These are phyloP conservation scores for Eucalyptus polybractea DNA, from an alignment of 345 rosid species.

Conservation along the genomic window DNA sequence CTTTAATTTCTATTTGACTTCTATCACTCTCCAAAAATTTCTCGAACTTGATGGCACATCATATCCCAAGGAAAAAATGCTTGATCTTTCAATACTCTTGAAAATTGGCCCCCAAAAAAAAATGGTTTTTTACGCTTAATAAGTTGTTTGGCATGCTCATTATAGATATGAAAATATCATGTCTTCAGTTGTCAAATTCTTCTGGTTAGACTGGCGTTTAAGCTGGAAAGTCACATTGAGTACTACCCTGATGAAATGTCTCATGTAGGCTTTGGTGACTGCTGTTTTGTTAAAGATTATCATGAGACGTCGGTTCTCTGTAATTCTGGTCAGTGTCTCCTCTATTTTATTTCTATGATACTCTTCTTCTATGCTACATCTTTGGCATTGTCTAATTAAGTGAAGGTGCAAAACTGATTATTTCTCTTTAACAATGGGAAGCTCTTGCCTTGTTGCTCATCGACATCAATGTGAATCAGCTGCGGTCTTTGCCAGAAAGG, in stretches of 20 bases:
- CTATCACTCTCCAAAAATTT: neutral
- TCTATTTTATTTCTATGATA: neutral
- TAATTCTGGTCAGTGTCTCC: conserved; percentile 44
- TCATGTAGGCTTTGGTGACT: conserved; percentile 70
- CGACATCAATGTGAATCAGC: conserved; percentile 80
- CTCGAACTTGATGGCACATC: neutral
- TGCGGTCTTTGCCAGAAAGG: conserved; percentile 74
- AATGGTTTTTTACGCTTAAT: neutral
- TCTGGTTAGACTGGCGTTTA: neutral
- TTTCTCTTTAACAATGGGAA: conserved; percentile 56
- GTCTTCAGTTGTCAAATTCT: neutral
- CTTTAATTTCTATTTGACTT: neutral
- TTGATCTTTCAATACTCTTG: neutral
- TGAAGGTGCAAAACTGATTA: neutral
- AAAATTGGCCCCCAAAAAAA: neutral
- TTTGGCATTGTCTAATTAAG: neutral
- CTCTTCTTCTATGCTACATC: neutral
- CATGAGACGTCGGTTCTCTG: conserved; percentile 81
- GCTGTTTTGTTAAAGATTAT: conserved; percentile 73
- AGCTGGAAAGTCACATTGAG: neutral
- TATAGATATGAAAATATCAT: neutral
- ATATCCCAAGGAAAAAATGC: neutral
- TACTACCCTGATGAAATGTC: neutral
- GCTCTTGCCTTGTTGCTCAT: conserved; percentile 89
- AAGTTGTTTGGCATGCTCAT: neutral